phyloP scores from a whole-genome alignment of 2,329 filamentous ascomycete species.

The Xylaria multiplex region DNA sequence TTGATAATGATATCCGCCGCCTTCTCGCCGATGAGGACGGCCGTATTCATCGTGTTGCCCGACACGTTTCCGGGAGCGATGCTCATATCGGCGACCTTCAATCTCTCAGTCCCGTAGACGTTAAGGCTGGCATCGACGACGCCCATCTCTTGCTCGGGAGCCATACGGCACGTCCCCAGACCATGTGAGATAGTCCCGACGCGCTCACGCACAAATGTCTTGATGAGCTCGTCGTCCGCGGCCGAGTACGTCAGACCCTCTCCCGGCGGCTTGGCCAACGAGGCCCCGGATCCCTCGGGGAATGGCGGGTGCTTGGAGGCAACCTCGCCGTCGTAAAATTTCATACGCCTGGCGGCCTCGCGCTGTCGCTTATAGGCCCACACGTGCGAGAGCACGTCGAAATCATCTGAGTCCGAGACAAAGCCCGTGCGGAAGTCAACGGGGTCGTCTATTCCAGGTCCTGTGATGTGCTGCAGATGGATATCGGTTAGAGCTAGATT shows the following conservation, averaged over 20 bases:
- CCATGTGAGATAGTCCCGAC: background rate
- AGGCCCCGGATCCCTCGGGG: conserved; percentile 46
- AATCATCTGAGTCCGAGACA: conserved; percentile 49
- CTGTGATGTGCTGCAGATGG: conserved; percentile 63
- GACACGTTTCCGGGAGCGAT: conserved; percentile 6
- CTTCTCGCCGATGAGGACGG: conserved; percentile 10
- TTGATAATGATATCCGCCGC: conserved; percentile 13
- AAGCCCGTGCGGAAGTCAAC: conserved; percentile 56
- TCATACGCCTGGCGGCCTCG: conserved; percentile 66
- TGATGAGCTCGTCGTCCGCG: conserved; percentile 6
- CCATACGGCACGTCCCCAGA: conserved; percentile 11
- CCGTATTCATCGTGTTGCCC: conserved; percentile 12
- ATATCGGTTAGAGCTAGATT: background rate
- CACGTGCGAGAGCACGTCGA: conserved; percentile 65
- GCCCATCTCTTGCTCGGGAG: background rate
- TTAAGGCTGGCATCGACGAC: conserved; percentile 7
- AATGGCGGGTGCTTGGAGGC: conserved; percentile 57
- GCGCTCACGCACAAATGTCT: background rate
- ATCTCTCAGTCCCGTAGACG: background rate
- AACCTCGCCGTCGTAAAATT: conserved; percentile 59
- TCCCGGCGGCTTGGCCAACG: background rate
- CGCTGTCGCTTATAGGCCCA: conserved; percentile 73
- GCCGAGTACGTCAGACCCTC: background rate
- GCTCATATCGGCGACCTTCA: conserved; percentile 21
- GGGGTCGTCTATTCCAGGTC: conserved; percentile 50